Base-by-base conservation (phyloP, 495 filamentous ascomycete genomes). In the Lophiotrema nucula region DNA sequence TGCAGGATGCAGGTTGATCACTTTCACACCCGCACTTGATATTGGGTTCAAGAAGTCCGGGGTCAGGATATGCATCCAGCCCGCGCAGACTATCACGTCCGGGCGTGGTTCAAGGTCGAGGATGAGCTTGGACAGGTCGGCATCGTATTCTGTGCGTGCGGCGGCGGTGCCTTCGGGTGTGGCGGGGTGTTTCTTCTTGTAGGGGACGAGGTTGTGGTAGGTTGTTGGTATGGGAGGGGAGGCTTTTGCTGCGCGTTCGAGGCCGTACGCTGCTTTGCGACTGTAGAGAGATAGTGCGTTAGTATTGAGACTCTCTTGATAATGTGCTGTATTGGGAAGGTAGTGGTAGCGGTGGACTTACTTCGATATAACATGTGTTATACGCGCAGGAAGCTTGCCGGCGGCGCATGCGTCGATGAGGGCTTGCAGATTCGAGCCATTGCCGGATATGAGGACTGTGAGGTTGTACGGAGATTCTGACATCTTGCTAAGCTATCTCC, bases 1-100 rank as follows among this genome's bases (percentile, higher is more conserved):
- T 0, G 89, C 87, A 3, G 90, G 92, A 69, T 96, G 92, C 47
- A 96, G 72, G 69, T 97, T 97, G 66, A 96, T 90, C 42, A 95
- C 84, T 33, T 78, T 81, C 37, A 92, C 74, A 1, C 77, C 74
- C 1, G 74, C 79, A 21, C 62, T 70, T 43, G 80, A 76, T 31
- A 96, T 67, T 2, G 90, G 88, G 21, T 76, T 76, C 35, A 96
- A 75, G 64, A 88, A 88, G 18, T 72, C 68, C 4, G 77, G 75
- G 1, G 82, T 79, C 4, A 90, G 70, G 47, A 90, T 82, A 66
- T 88, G 83, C 86, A 90, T 89, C 79, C 83, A 89, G 11, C 87
- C 87, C 1, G 77, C 79, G 60, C 76, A 79, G 15, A 90, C 83
- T 15, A 95, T 81, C 35, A 95, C 69, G 48, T 90, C 83, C 5